Conservation (phyloP, 305 asterid genomes). For the Solanum aculeatissimum region DNA sequence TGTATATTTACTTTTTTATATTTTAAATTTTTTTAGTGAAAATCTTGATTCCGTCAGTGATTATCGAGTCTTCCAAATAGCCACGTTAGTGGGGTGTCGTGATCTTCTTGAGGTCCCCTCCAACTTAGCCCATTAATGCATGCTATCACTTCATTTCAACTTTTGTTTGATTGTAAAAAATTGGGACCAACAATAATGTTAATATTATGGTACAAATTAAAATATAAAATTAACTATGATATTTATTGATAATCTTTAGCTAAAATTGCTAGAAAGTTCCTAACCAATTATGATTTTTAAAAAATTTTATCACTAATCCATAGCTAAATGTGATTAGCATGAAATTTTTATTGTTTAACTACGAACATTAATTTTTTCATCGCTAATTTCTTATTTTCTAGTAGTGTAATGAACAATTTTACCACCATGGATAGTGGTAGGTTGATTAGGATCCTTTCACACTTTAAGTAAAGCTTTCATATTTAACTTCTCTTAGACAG, state of each 20-base stretch:
- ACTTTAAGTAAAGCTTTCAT: rapidly evolving
- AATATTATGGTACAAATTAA: neutral
- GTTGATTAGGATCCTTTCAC: neutral
- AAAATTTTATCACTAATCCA: too few species aligned
- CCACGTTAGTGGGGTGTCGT: neutral
- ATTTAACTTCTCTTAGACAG: neutral
- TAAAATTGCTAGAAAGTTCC: too few species aligned
- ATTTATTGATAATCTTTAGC: too few species aligned
- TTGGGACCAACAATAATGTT: neutral
- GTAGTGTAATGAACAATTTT: neutral
- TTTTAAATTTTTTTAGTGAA: neutral
- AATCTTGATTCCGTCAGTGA: neutral
- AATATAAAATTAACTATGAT: too few species aligned
- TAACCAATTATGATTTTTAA: too few species aligned
- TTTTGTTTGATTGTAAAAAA: neutral
- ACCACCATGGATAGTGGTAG: neutral
- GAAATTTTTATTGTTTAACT: too few species aligned
- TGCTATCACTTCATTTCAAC: neutral
- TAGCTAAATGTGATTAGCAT: too few species aligned
- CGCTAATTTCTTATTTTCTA: too few species aligned
- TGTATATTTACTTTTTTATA: neutral
- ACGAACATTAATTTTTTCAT: too few species aligned
- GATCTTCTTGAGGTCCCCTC: neutral
- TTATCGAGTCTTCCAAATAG: neutral
- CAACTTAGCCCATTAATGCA: neutral